Conservation (phyloP, 441 rosid species). For the Adansonia madagascariensis region DNA sequence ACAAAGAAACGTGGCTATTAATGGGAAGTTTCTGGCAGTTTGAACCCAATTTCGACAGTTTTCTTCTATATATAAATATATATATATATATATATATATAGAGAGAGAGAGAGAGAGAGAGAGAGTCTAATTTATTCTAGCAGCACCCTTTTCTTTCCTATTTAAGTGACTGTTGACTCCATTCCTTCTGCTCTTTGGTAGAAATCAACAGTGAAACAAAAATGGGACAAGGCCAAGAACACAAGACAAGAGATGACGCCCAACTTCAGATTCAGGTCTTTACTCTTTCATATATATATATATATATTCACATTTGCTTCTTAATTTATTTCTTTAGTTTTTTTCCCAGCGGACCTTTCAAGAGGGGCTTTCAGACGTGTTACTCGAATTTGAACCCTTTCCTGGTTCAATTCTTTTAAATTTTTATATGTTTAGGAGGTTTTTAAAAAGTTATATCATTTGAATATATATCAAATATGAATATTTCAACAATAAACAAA, state of each 20-base stretch:
- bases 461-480: too few relatives aligned
- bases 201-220: not conserved
- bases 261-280: constrained; percentile 45
- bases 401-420: too few relatives aligned
- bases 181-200: not conserved
- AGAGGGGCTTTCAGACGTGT: not conserved
- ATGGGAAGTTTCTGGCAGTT: not conserved
- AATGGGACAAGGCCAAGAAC: constrained; percentile 50
- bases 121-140: not conserved
- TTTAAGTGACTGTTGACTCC: not conserved
- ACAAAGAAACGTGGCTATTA: not conserved
- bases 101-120: too few relatives aligned
- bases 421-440: too few relatives aligned
- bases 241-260: constrained; percentile 38
- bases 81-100: not conserved
- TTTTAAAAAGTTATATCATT: too few relatives aligned
- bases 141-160: not conserved
- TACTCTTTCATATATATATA: not conserved
- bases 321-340: not conserved
- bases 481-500: too few relatives aligned
- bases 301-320: not conserved
- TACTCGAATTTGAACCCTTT: too few relatives aligned
- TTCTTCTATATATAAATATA: not conserved
- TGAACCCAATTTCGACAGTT: not conserved
- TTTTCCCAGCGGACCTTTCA: not conserved